These are phyloP conservation scores for Groenewaldozyma auringiensis DNA, from an alignment of 1,139 yeast species.

Conservation along the genomic window DNA sequence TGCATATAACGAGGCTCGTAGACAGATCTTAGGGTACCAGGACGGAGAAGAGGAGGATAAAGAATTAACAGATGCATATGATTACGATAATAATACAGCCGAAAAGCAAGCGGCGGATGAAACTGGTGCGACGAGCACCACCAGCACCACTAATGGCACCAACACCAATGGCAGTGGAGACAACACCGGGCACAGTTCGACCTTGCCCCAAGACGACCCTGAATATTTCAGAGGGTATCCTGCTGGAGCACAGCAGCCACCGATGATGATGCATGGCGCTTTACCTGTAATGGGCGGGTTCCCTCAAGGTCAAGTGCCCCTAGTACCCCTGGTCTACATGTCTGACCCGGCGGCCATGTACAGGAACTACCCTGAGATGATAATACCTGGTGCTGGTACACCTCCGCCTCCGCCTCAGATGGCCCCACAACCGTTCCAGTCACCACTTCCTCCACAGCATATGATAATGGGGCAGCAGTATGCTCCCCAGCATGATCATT, in stretches of 20 bases:
- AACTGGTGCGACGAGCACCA: no score
- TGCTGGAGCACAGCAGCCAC: not conserved
- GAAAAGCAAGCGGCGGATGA: not conserved
- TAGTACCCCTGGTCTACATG: slow-evolving; percentile 1
- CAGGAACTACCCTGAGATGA: not conserved
- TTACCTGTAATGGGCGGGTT: not conserved
- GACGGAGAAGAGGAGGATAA: slow-evolving; percentile 24
- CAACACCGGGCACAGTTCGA: no score
- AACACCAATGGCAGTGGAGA: no score
- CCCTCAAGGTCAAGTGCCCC: not conserved
- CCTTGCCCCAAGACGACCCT: slow-evolving; percentile 12
- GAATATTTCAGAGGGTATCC: slow-evolving; percentile 10
- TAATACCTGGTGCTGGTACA: no score
- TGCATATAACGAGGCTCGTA: slow-evolving; percentile 39
- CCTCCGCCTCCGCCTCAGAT: not conserved
- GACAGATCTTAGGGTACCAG: slow-evolving; percentile 37
- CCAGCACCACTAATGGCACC: no score
- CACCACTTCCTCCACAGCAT: not conserved
- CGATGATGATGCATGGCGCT: not conserved
- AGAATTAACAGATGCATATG: not conserved
- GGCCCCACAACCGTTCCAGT: not conserved
- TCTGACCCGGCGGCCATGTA: not conserved
- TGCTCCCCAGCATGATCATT: not conserved
- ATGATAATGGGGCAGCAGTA: no score
- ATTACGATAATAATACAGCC: not conserved